Conservation (phyloP, 805 yeast species). For the Saccharomycopsis oosterbeekiorum region DNA sequence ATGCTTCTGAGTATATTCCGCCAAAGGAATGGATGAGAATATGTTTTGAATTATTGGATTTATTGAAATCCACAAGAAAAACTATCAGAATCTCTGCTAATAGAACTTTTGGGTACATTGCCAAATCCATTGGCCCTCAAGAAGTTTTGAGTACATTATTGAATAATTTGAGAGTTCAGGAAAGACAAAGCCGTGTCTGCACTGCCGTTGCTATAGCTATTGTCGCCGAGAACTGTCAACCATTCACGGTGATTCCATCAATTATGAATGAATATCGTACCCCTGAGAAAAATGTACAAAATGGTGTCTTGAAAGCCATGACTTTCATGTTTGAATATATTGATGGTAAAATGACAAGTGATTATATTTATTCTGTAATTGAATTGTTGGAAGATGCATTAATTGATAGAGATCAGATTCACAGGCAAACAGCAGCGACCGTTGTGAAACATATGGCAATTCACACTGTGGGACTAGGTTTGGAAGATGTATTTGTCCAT, state of each 20-base stretch:
- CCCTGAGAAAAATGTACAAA: slow-evolving; percentile 88
- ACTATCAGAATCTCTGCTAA: slow-evolving; percentile 78
- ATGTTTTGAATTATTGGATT: slow-evolving; percentile 80
- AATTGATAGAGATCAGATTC: slow-evolving; percentile 83
- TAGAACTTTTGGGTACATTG: slow-evolving; percentile 81
- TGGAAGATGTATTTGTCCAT: slow-evolving; percentile 78
- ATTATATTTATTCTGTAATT: slow-evolving; percentile 69
- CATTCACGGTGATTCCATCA: slow-evolving; percentile 90
- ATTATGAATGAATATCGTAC: slow-evolving; percentile 90
- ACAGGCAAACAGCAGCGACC: slow-evolving; percentile 90
- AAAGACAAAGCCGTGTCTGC: slow-evolving; percentile 91
- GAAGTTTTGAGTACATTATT: slow-evolving; percentile 80
- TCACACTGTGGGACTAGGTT: slow-evolving; percentile 63
- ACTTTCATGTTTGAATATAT: slow-evolving; percentile 89
- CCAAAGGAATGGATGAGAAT: slow-evolving; percentile 98
- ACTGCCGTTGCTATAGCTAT: slow-evolving; percentile 97
- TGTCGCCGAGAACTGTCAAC: slow-evolving; percentile 87
- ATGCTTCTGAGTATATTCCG: slow-evolving; percentile 71
- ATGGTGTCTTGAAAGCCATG: slow-evolving; percentile 87
- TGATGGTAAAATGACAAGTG: slow-evolving; percentile 59
- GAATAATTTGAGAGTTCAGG: slow-evolving; percentile 82
- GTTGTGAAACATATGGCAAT: slow-evolving; percentile 76
- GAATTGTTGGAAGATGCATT: slow-evolving; percentile 84
- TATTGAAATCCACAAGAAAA: slow-evolving; percentile 73
- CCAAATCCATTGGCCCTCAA: slow-evolving; percentile 91